These are phyloP conservation scores for Rosa persica DNA, from an alignment of 306 rosid species.

Conservation along the genomic window DNA sequence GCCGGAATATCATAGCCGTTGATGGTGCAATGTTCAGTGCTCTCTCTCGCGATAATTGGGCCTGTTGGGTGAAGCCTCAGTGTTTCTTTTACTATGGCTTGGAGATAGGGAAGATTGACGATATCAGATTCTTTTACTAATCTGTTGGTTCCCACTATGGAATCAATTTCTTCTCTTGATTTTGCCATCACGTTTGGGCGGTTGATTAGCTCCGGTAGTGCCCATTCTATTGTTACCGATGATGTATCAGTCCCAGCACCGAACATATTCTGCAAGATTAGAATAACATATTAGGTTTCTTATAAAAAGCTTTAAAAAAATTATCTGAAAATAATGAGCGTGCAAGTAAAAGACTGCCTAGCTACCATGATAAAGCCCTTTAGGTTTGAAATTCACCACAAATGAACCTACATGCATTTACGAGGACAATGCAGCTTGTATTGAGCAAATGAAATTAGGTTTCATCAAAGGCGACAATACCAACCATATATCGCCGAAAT, in stretches of 20 bases:
- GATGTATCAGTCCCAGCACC: slow-evolving; percentile 5
- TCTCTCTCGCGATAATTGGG: slow-evolving; percentile 59
- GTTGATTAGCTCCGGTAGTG: slow-evolving; percentile 36
- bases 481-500: no score
- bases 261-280: neutral
- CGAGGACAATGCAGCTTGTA: no score
- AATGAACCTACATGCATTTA: no score
- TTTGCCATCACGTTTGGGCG: neutral
- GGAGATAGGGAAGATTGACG: slow-evolving; percentile 56
- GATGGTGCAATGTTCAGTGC: slow-evolving; percentile 38
- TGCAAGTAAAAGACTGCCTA: neutral
- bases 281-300: neutral
- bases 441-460: no score
- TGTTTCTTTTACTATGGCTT: slow-evolving; percentile 76
- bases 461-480: no score
- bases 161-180: neutral
- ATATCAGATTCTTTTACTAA: slow-evolving; percentile 63
- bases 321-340: neutral
- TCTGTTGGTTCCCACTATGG: slow-evolving; percentile 35
- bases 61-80: slow-evolving; percentile 77
- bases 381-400: no score
- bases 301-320: neutral
- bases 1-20: slow-evolving; percentile 61
- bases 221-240: slow-evolving; percentile 40
- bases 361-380: slow-evolving; percentile 62